A percentile compares a stretch with the other conserved stretches of the same genome.
These are phyloP conservation scores for Articulospora tetracladia DNA, from an alignment of 495 filamentous ascomycete genomes.

Conservation along the genomic window DNA sequence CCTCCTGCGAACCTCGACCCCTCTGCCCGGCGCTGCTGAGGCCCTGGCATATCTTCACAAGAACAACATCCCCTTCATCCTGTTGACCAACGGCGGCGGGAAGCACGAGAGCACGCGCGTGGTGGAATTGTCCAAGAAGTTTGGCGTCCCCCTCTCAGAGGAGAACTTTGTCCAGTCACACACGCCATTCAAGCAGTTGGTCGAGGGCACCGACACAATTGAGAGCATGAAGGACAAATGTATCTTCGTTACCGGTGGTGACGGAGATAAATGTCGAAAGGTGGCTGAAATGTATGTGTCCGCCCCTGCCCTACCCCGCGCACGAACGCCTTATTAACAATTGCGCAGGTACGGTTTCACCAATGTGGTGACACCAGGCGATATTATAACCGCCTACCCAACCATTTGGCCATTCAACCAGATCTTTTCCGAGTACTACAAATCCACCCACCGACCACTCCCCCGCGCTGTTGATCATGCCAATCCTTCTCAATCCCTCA, in stretches of 20 bases:
- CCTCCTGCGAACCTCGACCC: constrained; percentile 75
- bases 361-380: constrained; percentile 78
- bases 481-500: constrained; percentile 34
- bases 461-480: constrained; percentile 31
- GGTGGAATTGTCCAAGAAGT: constrained; percentile 59
- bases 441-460: constrained; percentile 58
- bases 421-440: constrained; percentile 56
- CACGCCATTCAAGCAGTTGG: constrained; percentile 66
- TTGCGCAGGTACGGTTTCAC: constrained; percentile 71
- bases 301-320: neutral
- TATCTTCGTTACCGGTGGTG: constrained; percentile 78
- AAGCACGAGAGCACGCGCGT: constrained; percentile 70
- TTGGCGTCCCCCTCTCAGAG: constrained; percentile 52
- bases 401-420: constrained; percentile 77
- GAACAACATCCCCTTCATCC: constrained; percentile 73
- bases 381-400: constrained; percentile 72
- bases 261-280: constrained; percentile 66
- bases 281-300: constrained; percentile 57
- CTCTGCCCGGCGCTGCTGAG: constrained; percentile 76
- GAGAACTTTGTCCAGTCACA: constrained; percentile 79
- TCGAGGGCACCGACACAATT: constrained; percentile 25
- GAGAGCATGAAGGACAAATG: constrained; percentile 59
- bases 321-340: neutral
- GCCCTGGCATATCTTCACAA: constrained; percentile 68
- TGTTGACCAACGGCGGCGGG: constrained; percentile 88